A percentile compares a stretch with the other conserved stretches of the same genome.
Conservation (phyloP, 2,329 filamentous ascomycete species). For the Metarhizium brunneum region DNA sequence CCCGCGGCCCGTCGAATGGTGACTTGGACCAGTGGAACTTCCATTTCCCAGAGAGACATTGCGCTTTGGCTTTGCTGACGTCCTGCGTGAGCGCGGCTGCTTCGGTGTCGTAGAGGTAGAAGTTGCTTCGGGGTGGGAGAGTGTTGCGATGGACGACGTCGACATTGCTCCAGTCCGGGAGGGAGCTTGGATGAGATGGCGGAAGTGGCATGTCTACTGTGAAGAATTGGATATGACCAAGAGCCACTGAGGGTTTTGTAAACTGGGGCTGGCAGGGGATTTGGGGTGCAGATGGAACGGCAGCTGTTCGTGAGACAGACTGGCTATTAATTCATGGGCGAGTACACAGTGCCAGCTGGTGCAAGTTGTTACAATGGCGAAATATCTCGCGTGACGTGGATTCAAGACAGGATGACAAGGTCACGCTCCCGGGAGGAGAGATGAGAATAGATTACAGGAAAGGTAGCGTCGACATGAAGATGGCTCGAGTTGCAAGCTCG, state of each 20-base stretch:
- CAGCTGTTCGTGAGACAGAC: no score
- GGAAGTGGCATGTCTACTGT: not conserved
- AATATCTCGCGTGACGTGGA: no score
- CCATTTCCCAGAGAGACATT: slow-evolving; percentile 44
- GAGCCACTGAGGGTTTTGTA: not conserved
- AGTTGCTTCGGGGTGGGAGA: slow-evolving; percentile 46
- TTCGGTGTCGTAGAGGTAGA: slow-evolving; percentile 41
- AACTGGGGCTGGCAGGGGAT: not conserved
- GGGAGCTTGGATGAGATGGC: not conserved
- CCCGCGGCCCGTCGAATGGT: slow-evolving; percentile 34
- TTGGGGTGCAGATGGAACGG: no score
- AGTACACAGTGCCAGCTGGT: no score
- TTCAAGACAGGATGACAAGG: not conserved
- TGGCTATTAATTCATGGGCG: no score
- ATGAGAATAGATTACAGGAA: not conserved
- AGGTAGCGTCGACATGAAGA: not conserved
- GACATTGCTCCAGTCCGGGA: slow-evolving; percentile 54
- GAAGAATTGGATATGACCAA: not conserved
- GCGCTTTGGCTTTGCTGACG: slow-evolving; percentile 26
- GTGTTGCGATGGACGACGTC: slow-evolving; percentile 50
- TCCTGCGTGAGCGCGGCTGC: slow-evolving; percentile 37
- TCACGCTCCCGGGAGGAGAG: not conserved
- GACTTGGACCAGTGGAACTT: slow-evolving; percentile 39
- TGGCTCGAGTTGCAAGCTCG: not conserved
- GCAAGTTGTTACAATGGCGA: no score